Base-by-base conservation (phyloP, 768 basidiomycete species). In the Hygrocybe punicea region DNA sequence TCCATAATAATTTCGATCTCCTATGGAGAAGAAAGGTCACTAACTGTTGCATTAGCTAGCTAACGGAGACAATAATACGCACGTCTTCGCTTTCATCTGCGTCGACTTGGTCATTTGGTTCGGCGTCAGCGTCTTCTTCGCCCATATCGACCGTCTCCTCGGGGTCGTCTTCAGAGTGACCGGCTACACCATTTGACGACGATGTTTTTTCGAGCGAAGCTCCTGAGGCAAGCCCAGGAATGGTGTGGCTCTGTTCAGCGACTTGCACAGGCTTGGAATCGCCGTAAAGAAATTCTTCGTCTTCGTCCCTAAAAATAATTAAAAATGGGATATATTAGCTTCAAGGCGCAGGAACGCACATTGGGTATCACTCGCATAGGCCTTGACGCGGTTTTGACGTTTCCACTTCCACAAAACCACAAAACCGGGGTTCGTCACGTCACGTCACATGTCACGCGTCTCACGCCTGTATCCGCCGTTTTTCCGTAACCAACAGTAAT, bases 1-100 rank as follows among this genome's bases (percentile, higher is more conserved):
- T 96, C 91, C 84, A 92, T 87, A 54, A 96, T 93, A 62, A 96
- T 89, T 76, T 96, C 93, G 60, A 96, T 79, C 68, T 96, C 86
- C 87, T 92, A 17, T 47, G 6, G 17, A 57, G 42, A 53, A 21
- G 11, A 35, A 17, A 23, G 23, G 55, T 33, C 35, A 39, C 54
- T 19, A n/a, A n/a, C n/a, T n/a, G n/a, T 46, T 55, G 45, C 60
- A 47, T 39, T 47, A 23, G 49, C 36, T 1, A 29, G 11, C 19
- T 46, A 49, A 48, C 46, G 7, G 40, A 50, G 8, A 8, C 8
- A 44, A 44, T 11, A 21, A 60, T 63, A 58, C n/a, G n/a, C 50
- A 72, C 76, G 57, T 71, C 75, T 60, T 85, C 85, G 60, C 58
- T 58, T 29, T 74, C 80, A 25, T 81, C 80, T 5, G 79, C 79